phyloP scores from a whole-genome alignment of 1,284 basidiomycete genomes.

The Ustilago tritici region DNA sequence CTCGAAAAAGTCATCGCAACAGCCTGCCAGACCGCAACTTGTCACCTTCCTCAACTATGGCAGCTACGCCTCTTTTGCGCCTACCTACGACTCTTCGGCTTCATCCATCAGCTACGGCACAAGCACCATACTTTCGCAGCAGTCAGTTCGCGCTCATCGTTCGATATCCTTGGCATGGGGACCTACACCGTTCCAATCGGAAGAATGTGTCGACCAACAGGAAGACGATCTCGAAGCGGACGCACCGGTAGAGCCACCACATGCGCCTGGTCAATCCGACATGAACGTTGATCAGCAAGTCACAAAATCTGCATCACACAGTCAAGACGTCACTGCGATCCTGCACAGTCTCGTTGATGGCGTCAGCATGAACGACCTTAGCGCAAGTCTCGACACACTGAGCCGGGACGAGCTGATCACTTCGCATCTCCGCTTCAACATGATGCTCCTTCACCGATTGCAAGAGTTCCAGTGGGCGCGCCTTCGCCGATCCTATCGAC shows the following conservation, averaged over 20 bases:
- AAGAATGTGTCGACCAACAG: slow-evolving; percentile 1
- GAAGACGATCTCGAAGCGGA: slow-evolving; percentile 14
- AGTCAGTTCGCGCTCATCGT: slow-evolving; percentile 15
- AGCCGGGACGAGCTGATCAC: slow-evolving; percentile 45
- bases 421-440: slow-evolving; percentile 46
- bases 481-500: slow-evolving; percentile 38
- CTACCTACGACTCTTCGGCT: slow-evolving; percentile 58
- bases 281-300: slow-evolving; percentile 20
- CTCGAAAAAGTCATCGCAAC: slow-evolving; percentile 18
- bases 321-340: slow-evolving; percentile 13
- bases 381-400: slow-evolving; percentile 36
- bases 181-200: slow-evolving; percentile 13
- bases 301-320: slow-evolving; percentile 8
- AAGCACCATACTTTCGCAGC: slow-evolving; percentile 36
- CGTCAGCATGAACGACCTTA: slow-evolving; percentile 27
- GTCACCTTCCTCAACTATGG: slow-evolving; percentile 61
- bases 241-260: slow-evolving; percentile 10
- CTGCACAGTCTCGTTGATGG: slow-evolving; percentile 25
- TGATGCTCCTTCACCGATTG: slow-evolving; percentile 51
- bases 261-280: neutral
- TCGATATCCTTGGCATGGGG: slow-evolving; percentile 36
- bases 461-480: slow-evolving; percentile 64
- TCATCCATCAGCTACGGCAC: slow-evolving; percentile 41
- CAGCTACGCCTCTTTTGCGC: slow-evolving; percentile 59
- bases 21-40: slow-evolving; percentile 26